Conservation (phyloP, 495 filamentous ascomycete species). For the Penicillium steckii region DNA sequence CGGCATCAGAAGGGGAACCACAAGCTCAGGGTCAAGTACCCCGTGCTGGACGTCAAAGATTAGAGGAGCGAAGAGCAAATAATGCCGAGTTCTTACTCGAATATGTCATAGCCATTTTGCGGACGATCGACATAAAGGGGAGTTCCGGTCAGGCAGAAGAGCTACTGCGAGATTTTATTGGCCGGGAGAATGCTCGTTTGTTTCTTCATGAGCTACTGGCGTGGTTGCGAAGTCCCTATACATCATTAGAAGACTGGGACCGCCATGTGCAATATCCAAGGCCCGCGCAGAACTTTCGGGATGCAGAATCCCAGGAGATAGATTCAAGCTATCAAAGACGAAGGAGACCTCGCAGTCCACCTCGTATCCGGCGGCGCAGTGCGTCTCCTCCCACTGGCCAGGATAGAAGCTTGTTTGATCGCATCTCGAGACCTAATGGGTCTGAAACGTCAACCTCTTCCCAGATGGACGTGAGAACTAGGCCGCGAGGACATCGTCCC, state of each 20-base stretch:
- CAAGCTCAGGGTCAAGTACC: slow-evolving; percentile 15
- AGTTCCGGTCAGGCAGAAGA: slow-evolving; percentile 83
- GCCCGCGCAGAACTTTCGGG: background rate
- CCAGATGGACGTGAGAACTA: slow-evolving; percentile 4
- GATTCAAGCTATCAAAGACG: background rate
- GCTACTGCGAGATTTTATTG: slow-evolving; percentile 83
- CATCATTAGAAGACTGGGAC: slow-evolving; percentile 73
- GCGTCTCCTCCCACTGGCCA: slow-evolving; percentile 25
- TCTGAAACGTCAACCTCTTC: background rate
- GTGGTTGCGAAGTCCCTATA: slow-evolving; percentile 80
- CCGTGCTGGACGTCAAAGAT: slow-evolving; percentile 36
- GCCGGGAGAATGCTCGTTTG: slow-evolving; percentile 69
- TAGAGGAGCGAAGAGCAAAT: slow-evolving; percentile 54
- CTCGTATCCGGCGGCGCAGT: slow-evolving; percentile 8
- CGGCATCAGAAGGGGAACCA: slow-evolving; percentile 28
- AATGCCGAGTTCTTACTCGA: slow-evolving; percentile 90
- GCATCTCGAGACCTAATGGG: slow-evolving; percentile 25
- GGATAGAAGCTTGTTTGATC: slow-evolving; percentile 19
- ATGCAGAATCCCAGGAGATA: background rate
- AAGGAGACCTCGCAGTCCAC: background rate
- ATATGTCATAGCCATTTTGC: slow-evolving; percentile 85
- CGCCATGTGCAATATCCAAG: slow-evolving; percentile 69
- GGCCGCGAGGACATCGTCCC: slow-evolving; percentile 20
- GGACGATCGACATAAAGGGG: slow-evolving; percentile 85
- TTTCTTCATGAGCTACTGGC: slow-evolving; percentile 83